Evolutionary conservation across 768 basidiomycete species (phyloP), one percentile per base, ranked within the genome.

Genomic region (Kwoniella bestiolae): DNA sequence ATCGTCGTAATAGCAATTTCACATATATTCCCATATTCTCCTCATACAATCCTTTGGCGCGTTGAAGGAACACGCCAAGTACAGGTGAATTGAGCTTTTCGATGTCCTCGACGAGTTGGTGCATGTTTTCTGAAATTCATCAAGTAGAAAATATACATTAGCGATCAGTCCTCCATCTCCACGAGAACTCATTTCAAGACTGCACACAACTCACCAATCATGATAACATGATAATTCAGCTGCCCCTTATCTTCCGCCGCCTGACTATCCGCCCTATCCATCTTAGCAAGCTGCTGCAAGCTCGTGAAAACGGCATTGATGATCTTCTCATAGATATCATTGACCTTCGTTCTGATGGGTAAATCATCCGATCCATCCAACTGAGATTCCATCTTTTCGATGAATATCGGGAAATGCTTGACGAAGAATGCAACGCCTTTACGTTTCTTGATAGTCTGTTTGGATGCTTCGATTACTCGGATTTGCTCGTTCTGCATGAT

Each of bases 101-200:
- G 34, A 90, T 88, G 75, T 95, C 94, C 0, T 89, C 87, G 38
- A 93, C 86, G 77, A 96, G 95, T 76, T 90, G 89, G 69, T 94
- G 91, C 94, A 95, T 96, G 78, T 98, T 98, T 82, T 96, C 95
- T 98, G 76, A 5, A n/a, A n/a, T n/a, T n/a, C n/a, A n/a, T n/a
- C n/a, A n/a, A 32, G 53, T 9, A 31, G 45, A 32, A n/a, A n/a
- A 38, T n/a, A 34, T 6, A 4, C 5, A 34, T 46, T 2, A 58
- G 56, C 18, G 18, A n/a, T 5, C n/a, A 3, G 11, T 16, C 34
- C n/a, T 56, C 12, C n/a, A 34, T n/a, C 31, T n/a, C n/a, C 28
- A n/a, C n/a, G 2, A 29, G 41, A 25, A 12, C 18, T 46, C 11
- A 14, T 47, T 28, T n/a, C 6, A 46, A 34, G 25, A 5, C 25